Conservation (phyloP, 805 yeast genomes). For the Candida awuae region DNA sequence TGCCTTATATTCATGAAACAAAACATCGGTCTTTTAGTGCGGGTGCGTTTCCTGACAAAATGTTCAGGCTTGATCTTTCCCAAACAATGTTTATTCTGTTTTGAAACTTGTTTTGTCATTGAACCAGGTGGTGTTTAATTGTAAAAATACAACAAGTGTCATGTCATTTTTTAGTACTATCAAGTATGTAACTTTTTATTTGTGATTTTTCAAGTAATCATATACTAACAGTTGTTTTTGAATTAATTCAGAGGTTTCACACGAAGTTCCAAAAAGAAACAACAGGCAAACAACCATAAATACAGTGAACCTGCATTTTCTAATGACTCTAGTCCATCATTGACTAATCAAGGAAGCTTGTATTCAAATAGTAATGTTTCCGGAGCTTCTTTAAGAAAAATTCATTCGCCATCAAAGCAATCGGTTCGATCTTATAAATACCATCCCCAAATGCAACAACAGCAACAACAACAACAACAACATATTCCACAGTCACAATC, state of each 20-base stretch:
- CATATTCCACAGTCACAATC: slow-evolving; percentile 19
- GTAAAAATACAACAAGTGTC: slow-evolving; percentile 1
- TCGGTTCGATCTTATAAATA: slow-evolving; percentile 29
- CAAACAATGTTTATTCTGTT: too few relatives aligned
- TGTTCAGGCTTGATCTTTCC: too few relatives aligned
- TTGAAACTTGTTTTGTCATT: too few relatives aligned
- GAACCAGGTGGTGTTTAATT: too few relatives aligned
- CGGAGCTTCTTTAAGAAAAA: slow-evolving; percentile 38
- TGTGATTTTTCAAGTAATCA: neutral
- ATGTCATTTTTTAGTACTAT: neutral
- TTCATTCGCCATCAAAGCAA: slow-evolving; percentile 40
- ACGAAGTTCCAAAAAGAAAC: slow-evolving; percentile 34
- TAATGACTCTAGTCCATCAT: slow-evolving; percentile 16
- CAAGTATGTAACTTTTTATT: neutral
- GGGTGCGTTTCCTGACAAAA: too few relatives aligned
- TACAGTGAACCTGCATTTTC: slow-evolving; percentile 13
- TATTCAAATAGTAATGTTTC: slow-evolving; percentile 37
- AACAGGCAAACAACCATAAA: slow-evolving; percentile 20
- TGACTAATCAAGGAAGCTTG: slow-evolving; percentile 17
- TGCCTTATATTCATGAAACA: too few relatives aligned
- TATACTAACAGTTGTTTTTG: slow-evolving; percentile 3
- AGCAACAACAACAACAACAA: slow-evolving; percentile 19
- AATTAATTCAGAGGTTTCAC: slow-evolving; percentile 44
- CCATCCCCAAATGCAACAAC: too few relatives aligned
- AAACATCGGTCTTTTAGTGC: too few relatives aligned